These are phyloP conservation scores for Silene coronaria DNA, from an alignment of 179 eudicot genomes.

Conservation along the genomic window DNA sequence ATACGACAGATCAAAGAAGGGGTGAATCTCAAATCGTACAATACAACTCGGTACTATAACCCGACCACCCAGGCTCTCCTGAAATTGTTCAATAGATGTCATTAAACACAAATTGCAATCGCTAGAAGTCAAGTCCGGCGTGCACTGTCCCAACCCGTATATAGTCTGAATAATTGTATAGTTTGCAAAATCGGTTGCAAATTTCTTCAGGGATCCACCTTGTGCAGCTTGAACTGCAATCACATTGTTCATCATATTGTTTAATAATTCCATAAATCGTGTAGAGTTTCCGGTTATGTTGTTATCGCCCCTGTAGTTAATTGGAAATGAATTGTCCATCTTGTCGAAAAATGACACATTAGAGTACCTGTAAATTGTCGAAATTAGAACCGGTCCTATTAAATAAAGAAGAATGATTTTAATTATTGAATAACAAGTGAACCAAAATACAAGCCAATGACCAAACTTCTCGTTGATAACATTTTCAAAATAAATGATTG, in stretches of 20 bases:
- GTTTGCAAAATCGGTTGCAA: not conserved
- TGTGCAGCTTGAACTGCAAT: slow-evolving; percentile 13
- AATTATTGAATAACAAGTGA: too few relatives aligned
- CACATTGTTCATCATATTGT: not conserved
- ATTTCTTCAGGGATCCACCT: not conserved
- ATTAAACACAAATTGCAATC: slow-evolving; percentile 25
- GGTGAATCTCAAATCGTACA: slow-evolving; percentile 15
- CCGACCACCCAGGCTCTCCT: slow-evolving; percentile 12
- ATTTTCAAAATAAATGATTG: too few relatives aligned
- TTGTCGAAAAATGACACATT: slow-evolving; percentile 14
- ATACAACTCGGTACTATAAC: slow-evolving; percentile 15
- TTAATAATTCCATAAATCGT: not conserved
- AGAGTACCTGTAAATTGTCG: slow-evolving; percentile 17
- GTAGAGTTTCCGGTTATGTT: not conserved
- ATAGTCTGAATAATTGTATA: not conserved
- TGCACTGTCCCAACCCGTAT: slow-evolving; percentile 28
- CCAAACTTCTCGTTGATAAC: too few relatives aligned
- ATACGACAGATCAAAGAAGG: slow-evolving; percentile 2
- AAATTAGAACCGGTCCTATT: not conserved
- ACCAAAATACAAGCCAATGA: too few relatives aligned
- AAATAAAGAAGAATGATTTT: too few relatives aligned
- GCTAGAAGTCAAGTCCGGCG: slow-evolving; percentile 22
- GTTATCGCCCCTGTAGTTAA: rapidly evolving
- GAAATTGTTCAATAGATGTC: not conserved
- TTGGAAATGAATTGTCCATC: not conserved